These are phyloP conservation scores for Tricladium varicosporioides DNA, from an alignment of 2,329 filamentous ascomycete genomes.

Conservation along the genomic window DNA sequence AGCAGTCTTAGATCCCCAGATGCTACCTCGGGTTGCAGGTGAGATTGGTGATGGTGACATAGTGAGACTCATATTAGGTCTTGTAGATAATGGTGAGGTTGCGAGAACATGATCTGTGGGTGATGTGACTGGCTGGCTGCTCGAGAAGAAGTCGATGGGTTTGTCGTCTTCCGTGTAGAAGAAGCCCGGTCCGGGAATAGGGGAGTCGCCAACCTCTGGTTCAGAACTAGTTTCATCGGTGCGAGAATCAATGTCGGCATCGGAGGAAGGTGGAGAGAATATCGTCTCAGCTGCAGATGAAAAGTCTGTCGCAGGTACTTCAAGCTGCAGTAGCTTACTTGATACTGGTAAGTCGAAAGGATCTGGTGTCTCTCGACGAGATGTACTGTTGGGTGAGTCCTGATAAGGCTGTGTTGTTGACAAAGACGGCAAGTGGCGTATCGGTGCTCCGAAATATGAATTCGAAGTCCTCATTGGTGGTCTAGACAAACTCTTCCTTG, in stretches of 20 bases:
- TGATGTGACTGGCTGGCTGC: conserved; percentile 29
- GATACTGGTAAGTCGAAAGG: conserved; percentile 14
- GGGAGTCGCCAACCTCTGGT: conserved; percentile 10
- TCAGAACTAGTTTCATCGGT: conserved; percentile 32
- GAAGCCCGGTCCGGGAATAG: conserved; percentile 12
- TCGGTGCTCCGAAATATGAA: conserved; percentile 18
- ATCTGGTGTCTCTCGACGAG: conserved; percentile 3
- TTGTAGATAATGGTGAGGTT: conserved; percentile 22
- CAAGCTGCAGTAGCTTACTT: background rate
- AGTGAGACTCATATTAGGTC: conserved; percentile 8
- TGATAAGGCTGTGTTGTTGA: conserved; percentile 12
- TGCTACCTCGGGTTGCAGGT: too few relatives aligned
- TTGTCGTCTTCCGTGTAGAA: conserved; percentile 11
- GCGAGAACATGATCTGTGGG: conserved; percentile 30
- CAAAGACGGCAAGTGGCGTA: conserved; percentile 12
- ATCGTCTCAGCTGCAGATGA: conserved; percentile 26
- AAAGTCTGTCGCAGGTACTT: background rate
- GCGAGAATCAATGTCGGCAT: conserved; percentile 31
- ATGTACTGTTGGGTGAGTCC: conserved; percentile 16
- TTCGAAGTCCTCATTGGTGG: conserved; percentile 23
- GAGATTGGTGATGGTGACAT: conserved; percentile 3
- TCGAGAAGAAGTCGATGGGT: conserved; percentile 28
- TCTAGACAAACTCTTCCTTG: conserved; percentile 15
- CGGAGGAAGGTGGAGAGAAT: conserved; percentile 26
- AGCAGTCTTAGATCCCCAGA: too few relatives aligned